Percentiles rank a stretch among this genome's conserved stretches.
phyloP scores from a whole-genome alignment of 805 yeast genomes.

The Metschnikowia gruessii region DNA sequence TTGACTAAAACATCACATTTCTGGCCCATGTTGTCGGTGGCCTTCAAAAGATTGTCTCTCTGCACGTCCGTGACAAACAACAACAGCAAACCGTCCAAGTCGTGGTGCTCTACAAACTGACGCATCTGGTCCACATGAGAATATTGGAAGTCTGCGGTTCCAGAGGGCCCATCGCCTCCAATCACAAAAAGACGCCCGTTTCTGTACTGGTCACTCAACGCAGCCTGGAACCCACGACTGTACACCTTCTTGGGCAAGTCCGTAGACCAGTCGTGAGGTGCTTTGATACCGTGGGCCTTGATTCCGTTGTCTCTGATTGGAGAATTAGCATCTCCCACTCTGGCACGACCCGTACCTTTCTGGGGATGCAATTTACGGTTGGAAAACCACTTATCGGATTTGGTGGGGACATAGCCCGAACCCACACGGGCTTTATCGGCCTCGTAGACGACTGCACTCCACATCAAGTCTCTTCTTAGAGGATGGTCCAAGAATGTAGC shows the following conservation, averaged over 20 bases:
- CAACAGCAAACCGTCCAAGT: slow-evolving; percentile 50
- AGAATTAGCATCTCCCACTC: slow-evolving; percentile 94
- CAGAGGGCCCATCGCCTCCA: slow-evolving; percentile 45
- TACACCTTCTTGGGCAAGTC: slow-evolving; percentile 72
- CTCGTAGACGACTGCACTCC: slow-evolving; percentile 94
- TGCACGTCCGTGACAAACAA: slow-evolving; percentile 65
- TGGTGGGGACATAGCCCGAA: slow-evolving; percentile 79
- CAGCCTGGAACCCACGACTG: slow-evolving; percentile 71
- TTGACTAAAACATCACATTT: slow-evolving; percentile 65
- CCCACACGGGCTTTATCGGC: slow-evolving; percentile 89
- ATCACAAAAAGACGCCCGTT: slow-evolving; percentile 68
- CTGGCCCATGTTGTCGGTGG: slow-evolving; percentile 51
- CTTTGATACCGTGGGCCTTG: slow-evolving; percentile 82
- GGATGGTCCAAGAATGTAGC: slow-evolving; percentile 67
- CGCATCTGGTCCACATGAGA: slow-evolving; percentile 45
- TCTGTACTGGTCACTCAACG: slow-evolving; percentile 77
- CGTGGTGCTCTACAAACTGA: slow-evolving; percentile 48
- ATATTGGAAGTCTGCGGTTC: slow-evolving; percentile 38
- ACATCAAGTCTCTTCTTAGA: slow-evolving; percentile 83
- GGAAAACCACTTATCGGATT: slow-evolving; percentile 82
- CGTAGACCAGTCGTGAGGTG: slow-evolving; percentile 87
- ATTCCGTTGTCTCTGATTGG: slow-evolving; percentile 91
- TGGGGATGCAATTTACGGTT: slow-evolving; percentile 81
- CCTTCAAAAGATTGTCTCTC: slow-evolving; percentile 57
- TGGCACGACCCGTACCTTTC: slow-evolving; percentile 92